Conservation (phyloP, 805 yeast genomes). For the Henningerozyma blattae region DNA sequence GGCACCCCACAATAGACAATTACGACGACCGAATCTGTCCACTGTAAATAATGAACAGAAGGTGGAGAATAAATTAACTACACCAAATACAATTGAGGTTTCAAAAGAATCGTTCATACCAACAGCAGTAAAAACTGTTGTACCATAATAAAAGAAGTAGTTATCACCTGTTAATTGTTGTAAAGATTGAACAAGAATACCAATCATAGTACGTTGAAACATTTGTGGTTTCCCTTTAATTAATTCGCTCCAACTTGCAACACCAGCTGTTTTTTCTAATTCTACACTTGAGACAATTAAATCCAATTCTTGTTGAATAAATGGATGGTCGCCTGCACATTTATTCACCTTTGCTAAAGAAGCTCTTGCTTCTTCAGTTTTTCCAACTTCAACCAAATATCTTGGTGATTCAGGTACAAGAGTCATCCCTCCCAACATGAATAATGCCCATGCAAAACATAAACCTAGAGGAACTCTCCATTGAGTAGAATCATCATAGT, state of each 20-base stretch:
- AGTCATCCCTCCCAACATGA: conserved; percentile 29
- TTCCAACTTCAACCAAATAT: conserved; percentile 44
- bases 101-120: conserved; percentile 49
- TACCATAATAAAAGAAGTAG: conserved; percentile 60
- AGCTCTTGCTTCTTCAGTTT: conserved; percentile 47
- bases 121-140: conserved; percentile 49
- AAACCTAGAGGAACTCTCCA: conserved; percentile 70
- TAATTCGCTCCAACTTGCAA: conserved; percentile 55
- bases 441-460: conserved; percentile 37
- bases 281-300: conserved; percentile 48
- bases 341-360: conserved; percentile 54
- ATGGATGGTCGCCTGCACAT: conserved; percentile 38
- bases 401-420: conserved; percentile 74
- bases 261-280: conserved; percentile 48
- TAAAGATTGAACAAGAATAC: conserved; percentile 48
- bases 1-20: conserved; percentile 36
- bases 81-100: conserved; percentile 49
- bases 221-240: conserved; percentile 58
- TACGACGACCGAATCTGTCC: conserved; percentile 46
- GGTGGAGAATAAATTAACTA: conserved; percentile 50
- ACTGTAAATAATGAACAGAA: conserved; percentile 39
- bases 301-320: conserved; percentile 46
- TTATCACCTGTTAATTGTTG: conserved; percentile 64
- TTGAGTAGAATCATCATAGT: conserved; percentile 35
- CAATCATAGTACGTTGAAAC: conserved; percentile 36